Conservation (phyloP, 805 yeast species). For the Zygosaccharomyces rouxii region DNA sequence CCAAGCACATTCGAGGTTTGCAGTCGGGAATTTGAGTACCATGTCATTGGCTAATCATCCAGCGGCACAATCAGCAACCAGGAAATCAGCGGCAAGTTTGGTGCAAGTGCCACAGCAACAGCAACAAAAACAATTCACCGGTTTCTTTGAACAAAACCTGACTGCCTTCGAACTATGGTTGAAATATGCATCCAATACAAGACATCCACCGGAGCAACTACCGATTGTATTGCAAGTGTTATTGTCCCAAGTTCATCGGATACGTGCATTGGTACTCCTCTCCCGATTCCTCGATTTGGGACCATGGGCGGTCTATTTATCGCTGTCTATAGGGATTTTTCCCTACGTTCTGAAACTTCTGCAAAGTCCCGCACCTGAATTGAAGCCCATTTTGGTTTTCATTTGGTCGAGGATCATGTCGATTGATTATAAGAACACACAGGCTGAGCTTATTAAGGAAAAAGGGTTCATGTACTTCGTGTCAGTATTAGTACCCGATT, state of each 20-base stretch:
- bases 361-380: slow-evolving; percentile 92
- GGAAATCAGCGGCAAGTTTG: slow-evolving; percentile 13
- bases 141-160: slow-evolving; percentile 91
- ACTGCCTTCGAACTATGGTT: slow-evolving; percentile 97
- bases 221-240: slow-evolving; percentile 92
- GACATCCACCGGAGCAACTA: slow-evolving; percentile 88
- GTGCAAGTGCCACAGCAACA: slow-evolving; percentile 18
- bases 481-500: slow-evolving; percentile 58
- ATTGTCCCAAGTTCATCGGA: slow-evolving; percentile 87
- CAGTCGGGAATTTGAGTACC: slow-evolving; percentile 34
- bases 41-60: slow-evolving; percentile 36
- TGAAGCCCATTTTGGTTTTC: slow-evolving; percentile 89
- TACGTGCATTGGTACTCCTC: slow-evolving; percentile 78
- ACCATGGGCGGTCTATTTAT: slow-evolving; percentile 94
- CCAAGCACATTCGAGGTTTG: slow-evolving; percentile 30
- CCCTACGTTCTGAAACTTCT: slow-evolving; percentile 87
- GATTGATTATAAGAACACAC: slow-evolving; percentile 84
- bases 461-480: slow-evolving; percentile 86
- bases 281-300: slow-evolving; percentile 89
- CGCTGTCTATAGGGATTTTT: slow-evolving; percentile 90
- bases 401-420: slow-evolving; percentile 99
- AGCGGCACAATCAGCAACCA: slow-evolving; percentile 11
- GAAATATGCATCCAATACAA: slow-evolving; percentile 78
- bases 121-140: slow-evolving; percentile 70
- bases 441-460: slow-evolving; percentile 87